Evolutionary conservation across 345 rosid genomes (phyloP).

Genomic region (Gossypium raimondii): DNA sequence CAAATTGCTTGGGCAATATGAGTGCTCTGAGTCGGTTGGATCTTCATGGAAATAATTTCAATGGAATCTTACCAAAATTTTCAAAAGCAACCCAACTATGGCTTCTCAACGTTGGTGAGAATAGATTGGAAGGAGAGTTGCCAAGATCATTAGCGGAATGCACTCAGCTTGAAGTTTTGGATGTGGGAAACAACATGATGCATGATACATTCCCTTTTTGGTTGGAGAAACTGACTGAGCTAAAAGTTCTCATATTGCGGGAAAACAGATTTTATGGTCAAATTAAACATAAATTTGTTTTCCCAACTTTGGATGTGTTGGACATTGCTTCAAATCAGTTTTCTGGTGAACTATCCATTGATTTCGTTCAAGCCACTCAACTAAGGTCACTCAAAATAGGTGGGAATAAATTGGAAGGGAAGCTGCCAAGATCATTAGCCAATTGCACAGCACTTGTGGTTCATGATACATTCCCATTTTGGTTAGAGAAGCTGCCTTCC

Average conservation of each 20-base stretch:
- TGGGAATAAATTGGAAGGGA: not conserved
- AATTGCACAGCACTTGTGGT: not conserved
- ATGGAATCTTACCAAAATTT: not conserved
- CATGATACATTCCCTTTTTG: not conserved
- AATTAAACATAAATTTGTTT: not conserved
- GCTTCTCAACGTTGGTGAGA: not conserved
- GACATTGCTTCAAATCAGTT: not conserved
- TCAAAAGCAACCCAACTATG: not conserved
- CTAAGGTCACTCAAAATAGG: not conserved
- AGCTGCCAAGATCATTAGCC: not conserved
- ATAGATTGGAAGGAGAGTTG: not conserved
- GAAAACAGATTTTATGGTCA: not conserved
- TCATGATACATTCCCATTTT: not conserved
- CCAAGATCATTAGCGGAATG: not conserved
- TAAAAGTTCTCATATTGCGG: not conserved
- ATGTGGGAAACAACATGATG: not conserved
- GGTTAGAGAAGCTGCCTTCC: not conserved
- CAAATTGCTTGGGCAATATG: not conserved
- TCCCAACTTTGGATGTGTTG: not conserved
- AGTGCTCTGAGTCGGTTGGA: not conserved
- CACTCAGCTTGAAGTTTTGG: not conserved
- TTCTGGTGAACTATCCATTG: not conserved
- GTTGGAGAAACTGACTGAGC: not conserved
- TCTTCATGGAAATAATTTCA: too few relatives aligned
- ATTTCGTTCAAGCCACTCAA: not conserved